Conservation (phyloP, 345 rosid species). For the Syzygium jambos region DNA sequence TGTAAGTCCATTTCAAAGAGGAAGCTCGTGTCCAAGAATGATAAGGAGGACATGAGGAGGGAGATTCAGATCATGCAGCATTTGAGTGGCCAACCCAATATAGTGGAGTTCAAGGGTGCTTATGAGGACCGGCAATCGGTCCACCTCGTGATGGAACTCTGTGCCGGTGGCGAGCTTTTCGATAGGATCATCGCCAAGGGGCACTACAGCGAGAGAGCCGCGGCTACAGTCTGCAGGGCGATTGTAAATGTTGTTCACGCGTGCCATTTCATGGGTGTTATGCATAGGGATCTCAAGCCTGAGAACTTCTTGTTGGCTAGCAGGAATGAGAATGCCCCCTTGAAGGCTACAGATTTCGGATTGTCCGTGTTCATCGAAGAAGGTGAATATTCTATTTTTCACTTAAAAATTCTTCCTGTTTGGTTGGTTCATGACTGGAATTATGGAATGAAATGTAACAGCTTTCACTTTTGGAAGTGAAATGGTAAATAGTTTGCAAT, state of each 20-base stretch:
- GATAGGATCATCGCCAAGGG: slow-evolving; percentile 74
- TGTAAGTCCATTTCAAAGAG: slow-evolving; percentile 86
- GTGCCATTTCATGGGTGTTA: slow-evolving; percentile 88
- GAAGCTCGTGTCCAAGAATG: slow-evolving; percentile 51
- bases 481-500: neutral
- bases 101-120: slow-evolving; percentile 82
- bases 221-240: slow-evolving; percentile 56
- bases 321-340: slow-evolving; percentile 46
- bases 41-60: slow-evolving; percentile 69
- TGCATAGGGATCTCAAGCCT: slow-evolving; percentile 90
- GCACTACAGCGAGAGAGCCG: slow-evolving; percentile 73
- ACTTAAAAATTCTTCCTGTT: neutral
- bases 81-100: slow-evolving; percentile 85
- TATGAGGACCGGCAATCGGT: slow-evolving; percentile 80
- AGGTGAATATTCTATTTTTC: slow-evolving; percentile 11
- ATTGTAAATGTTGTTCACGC: slow-evolving; percentile 74
- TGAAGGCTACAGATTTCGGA: slow-evolving; percentile 88
- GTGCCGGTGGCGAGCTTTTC: slow-evolving; percentile 91
- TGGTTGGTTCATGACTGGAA: neutral
- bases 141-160: slow-evolving; percentile 84
- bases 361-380: slow-evolving; percentile 59
- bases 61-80: slow-evolving; percentile 97
- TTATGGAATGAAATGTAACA: neutral
- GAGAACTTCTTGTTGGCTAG: slow-evolving; percentile 83
- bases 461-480: neutral